Evolutionary conservation across 208 protist genomes (phyloP).

Genomic region (Crithidia brevicula): DNA sequence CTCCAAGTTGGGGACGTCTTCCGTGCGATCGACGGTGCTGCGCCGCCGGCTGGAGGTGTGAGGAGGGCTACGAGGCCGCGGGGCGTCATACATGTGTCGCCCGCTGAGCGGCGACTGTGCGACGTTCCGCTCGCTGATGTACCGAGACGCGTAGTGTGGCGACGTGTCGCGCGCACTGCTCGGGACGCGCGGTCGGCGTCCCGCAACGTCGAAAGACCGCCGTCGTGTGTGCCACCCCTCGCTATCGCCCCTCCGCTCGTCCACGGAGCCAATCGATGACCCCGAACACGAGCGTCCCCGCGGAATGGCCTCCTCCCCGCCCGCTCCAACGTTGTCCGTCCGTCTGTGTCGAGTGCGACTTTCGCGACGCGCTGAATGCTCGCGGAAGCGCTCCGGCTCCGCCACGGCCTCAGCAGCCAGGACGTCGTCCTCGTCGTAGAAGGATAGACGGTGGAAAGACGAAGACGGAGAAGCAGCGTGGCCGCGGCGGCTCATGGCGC

Average conservation of each 20-base stretch:
- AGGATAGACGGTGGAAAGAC: constrained; percentile 13
- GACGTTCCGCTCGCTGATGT: neutral
- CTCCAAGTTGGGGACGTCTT: neutral
- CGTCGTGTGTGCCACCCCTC: neutral
- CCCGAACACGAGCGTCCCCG: neutral
- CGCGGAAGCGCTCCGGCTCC: constrained; percentile 8
- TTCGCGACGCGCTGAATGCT: constrained; percentile 4
- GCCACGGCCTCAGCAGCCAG: constrained; percentile 13
- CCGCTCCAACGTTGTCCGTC: neutral
- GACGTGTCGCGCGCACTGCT: neutral
- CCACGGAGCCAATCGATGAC: neutral
- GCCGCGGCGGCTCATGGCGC: neutral
- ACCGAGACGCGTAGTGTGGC: neutral
- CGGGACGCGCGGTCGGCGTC: neutral
- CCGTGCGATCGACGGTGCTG: neutral
- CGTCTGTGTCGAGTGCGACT: neutral
- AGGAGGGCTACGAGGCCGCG: constrained; percentile 1
- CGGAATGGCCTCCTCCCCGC: constrained; percentile 11
- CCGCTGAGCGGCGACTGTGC: neutral
- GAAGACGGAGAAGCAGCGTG: neutral
- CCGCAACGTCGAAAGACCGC: constrained; percentile 8
- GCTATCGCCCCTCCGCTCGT: neutral
- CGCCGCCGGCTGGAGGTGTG: neutral
- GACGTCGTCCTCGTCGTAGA: constrained; percentile 20
- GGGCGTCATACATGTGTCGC: constrained; percentile 7